Evolutionary conservation across 495 filamentous ascomycete species (phyloP), one percentile per base, ranked within the genome.

Genomic region (Neurospora pannonica): DNA sequence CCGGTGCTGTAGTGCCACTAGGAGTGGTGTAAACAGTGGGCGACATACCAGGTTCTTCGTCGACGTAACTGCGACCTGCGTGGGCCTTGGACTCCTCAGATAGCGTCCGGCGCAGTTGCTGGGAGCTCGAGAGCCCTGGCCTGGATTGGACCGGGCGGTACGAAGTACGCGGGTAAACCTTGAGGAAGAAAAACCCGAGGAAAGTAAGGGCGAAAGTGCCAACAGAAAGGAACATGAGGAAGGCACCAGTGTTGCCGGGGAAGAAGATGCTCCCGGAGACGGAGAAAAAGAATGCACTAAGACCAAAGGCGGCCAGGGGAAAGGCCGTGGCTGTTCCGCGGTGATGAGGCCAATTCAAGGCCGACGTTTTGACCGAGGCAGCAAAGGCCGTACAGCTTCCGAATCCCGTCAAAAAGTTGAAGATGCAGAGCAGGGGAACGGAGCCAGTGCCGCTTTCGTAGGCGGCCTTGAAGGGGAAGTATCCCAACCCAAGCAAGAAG

Each of bases 241-340:
- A 95, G 40, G 87, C 86, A 62, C 90, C 89, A 10, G 93, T 97
- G 76, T 95, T 89, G 70, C 93, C 93, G 36, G 95, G 93, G 83
- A 97, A 97, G 70, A 94, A 86, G 69, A 95, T 77, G 40, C 88
- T 87, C 4, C 94, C 93, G 31, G 94, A 82, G 24, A 89, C 85
- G 21, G 96, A 92, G 85, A 97, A 99, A 87, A 98, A 97, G 81
- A 98, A 94, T 70, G 96, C 96, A 83, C 95, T 97, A 38, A 99
- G 86, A 34, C 96, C 96, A 81, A 98, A 98, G 5, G 93, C 94
- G 54, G 95, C 91, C 67, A 99, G 84, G 8, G 96, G 95, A 79
- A 98, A 93, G 3, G 94, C 94, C 8, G 96, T 98, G 17, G 96
- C 96, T 24, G 95, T 97, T 72, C 97, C 96, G 62, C 96, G 90